Percentiles rank a stretch among this genome's conserved stretches.
phyloP scores from a whole-genome alignment of 805 yeast genomes.

The Sugiyamaella qingdaonensis region DNA sequence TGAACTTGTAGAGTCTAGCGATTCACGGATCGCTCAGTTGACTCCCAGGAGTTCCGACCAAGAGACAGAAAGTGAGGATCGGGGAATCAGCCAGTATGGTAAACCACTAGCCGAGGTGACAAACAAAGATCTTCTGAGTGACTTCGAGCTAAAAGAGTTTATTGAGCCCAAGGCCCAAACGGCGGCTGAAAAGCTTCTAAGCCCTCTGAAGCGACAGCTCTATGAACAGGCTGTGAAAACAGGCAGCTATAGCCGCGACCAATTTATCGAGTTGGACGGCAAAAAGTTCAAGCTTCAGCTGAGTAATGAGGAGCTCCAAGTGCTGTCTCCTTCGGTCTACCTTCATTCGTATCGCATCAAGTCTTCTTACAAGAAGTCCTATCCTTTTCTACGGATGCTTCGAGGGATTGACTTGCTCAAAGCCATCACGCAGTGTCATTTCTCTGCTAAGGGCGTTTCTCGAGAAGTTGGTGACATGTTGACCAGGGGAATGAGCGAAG shows the following conservation, averaged over 20 bases:
- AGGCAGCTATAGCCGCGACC: conserved; percentile 58
- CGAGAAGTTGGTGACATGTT: conserved; percentile 74
- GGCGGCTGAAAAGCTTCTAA: conserved; percentile 52
- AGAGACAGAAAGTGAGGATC: conserved; percentile 4
- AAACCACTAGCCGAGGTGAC: conserved; percentile 1
- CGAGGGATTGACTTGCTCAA: conserved; percentile 64
- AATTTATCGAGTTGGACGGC: conserved; percentile 45
- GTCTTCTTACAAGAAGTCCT: conserved; percentile 85
- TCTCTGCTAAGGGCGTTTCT: conserved; percentile 73
- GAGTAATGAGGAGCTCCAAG: conserved; percentile 61
- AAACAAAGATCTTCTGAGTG: conserved; percentile 16
- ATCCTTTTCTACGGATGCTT: conserved; percentile 69
- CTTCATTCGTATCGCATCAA: conserved; percentile 76
- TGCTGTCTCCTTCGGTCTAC: conserved; percentile 85
- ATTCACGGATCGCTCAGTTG: conserved; percentile 16
- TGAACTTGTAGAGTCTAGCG: conserved; percentile 13
- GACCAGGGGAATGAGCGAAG: conserved; percentile 67
- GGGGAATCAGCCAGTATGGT: background rate
- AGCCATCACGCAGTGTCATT: conserved; percentile 91
- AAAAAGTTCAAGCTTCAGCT: conserved; percentile 53
- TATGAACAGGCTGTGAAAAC: conserved; percentile 56
- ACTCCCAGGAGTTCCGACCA: conserved; percentile 1
- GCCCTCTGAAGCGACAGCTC: conserved; percentile 67
- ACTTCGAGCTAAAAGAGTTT: conserved; percentile 41
- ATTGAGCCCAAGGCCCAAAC: conserved; percentile 49